Base-by-base conservation (phyloP, 169 alveolate species). In the Cystoisospora suis region DNA sequence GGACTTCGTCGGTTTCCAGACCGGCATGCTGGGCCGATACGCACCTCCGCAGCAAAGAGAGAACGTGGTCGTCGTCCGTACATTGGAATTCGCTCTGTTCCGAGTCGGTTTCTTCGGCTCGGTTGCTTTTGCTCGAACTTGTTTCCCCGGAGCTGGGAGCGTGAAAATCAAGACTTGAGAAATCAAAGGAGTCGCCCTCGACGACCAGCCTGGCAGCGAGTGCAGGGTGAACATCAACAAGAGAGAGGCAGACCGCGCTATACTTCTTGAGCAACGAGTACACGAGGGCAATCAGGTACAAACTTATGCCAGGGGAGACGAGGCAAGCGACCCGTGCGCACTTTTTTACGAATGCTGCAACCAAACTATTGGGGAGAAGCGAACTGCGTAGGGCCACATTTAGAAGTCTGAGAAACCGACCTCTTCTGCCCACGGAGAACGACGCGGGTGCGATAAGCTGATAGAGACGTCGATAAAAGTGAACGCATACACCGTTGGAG, bases 261-360 rank as follows among this genome's bases (percentile, higher is more conserved):
- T 91, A 4, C 12, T 70, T 40, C 38, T 58, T 77, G 12, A 91
- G 38, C 27, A 91, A 81, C 12, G 91, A 0, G 36, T 29, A 75
- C n/a, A 69, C 87, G n/a, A 91, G 61, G 15, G 89, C 81, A 20
- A n/a, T 40, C 36, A 81, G 81, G 36, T 56, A 85, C 15, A 91
- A 53, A 15, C 91, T 59, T 3, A 53, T 85, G 9, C 58, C 89
- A 3, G 94, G 89, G 47, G 91, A 9, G 23, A 58, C 83, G 20
- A 91, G 59, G 81, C 94, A 91, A 15, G 94, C 94, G 32, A 83
- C 87, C 47, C 94, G 59, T 5, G 38, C 0, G 59, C 88, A 85
- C 32, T 85, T 81, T n/a, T 91, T 91, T 23, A 81, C 45, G 70
- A 86, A 91, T 27, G 49, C 80, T 1, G 81, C 77, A 3, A 91